Base-by-base conservation (phyloP, 345 rosid species). In the Linum lewisii region DNA sequence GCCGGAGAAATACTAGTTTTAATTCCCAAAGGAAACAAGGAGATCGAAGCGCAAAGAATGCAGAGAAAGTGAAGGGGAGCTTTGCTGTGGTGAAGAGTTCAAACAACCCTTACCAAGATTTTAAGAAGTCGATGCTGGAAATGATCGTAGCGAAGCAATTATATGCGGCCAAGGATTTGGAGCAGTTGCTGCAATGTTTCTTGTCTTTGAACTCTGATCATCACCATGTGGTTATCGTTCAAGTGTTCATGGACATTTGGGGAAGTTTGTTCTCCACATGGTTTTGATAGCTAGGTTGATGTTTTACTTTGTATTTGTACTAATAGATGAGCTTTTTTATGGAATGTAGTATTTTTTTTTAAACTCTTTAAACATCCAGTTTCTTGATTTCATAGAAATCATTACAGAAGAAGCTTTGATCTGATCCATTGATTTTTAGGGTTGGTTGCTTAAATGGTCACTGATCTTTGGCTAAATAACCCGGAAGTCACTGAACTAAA, bases 51-150 rank as follows among this genome's bases (percentile, higher is more conserved):
- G 29, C 16, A n/a, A n/a, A n/a, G n/a, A n/a, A n/a, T 67, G 57
- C 70, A 6, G 74, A 75, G 55, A 75, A 79, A 61, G 83, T 85
- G 38, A 77, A 78, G 50, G 95, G 76, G 45, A 88, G 96, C 77
- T 81, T 82, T 24, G 98, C 95, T 0, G 88, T 91, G 60, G 96
- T 84, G 78, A 87, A 85, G 84, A 77, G 81, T 56, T 87, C 95
- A 0, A 68, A 79, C 7, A 83, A 83, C 53, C 96, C 96, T 1
- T 78, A 75, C 54, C 81, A 76, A 16, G 96, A 88, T 68, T 88
- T 88, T 52, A 77, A 82, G 72, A 75, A 67, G 52, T 88, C 94
- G 18, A 85, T 83, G 96, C 80, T 82, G 74, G 93, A 88, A 82
- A 88, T 88, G 96, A 88, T 88, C 7, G 58, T 83, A 50, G 96